Percentiles rank a stretch among this genome's conserved stretches.
Conservation (phyloP, 2,329 filamentous ascomycete genomes). For the Hymenoscyphus scutula region DNA sequence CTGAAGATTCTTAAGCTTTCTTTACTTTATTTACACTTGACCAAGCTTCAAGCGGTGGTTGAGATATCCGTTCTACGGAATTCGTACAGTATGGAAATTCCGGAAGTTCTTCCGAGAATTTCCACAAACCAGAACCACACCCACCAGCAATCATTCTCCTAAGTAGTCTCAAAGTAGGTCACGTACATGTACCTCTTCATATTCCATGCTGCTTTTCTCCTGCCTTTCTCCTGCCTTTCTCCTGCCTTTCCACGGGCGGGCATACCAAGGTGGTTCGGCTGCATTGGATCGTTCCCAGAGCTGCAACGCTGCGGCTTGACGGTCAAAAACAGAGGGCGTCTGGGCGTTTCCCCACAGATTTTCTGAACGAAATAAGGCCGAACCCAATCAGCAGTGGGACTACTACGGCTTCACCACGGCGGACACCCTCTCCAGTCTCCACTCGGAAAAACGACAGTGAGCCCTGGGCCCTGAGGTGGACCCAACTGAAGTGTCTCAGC, state of each 20-base stretch:
- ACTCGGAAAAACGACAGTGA: not conserved
- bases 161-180: too few species aligned
- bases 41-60: not conserved
- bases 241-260: not conserved
- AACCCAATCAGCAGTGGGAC: slow-evolving; percentile 7
- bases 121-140: too few species aligned
- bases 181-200: not conserved
- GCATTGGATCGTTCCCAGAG: not conserved
- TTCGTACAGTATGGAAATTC: too few species aligned
- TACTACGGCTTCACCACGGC: slow-evolving; percentile 11
- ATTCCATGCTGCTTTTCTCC: slow-evolving; percentile 1
- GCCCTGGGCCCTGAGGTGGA: not conserved
- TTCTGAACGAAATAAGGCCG: slow-evolving; percentile 13
- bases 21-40: not conserved
- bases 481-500: not conserved
- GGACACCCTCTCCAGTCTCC: not conserved
- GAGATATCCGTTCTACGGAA: too few species aligned
- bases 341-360: slow-evolving; percentile 19
- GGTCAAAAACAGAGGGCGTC: slow-evolving; percentile 11
- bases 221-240: too few species aligned
- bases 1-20: not conserved
- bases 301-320: not conserved
- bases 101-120: too few species aligned
- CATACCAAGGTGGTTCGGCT: not conserved
- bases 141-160: too few species aligned